Percentiles rank a stretch among this genome's conserved stretches.
Conservation (phyloP, 768 basidiomycete species). For the Lactarius psammicola region DNA sequence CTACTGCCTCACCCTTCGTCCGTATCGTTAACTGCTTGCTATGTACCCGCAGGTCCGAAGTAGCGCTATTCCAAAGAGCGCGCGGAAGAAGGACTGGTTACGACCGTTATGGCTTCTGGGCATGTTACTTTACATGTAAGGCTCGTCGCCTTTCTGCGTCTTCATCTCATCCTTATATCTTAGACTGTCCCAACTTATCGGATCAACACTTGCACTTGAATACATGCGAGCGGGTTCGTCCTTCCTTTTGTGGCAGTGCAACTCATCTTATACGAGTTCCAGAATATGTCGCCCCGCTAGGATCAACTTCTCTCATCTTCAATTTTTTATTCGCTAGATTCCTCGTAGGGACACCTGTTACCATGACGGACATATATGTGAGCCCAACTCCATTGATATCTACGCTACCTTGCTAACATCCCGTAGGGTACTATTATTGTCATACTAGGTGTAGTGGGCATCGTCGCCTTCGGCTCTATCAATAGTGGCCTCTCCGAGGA, state of each 20-base stretch:
- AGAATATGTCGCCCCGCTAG: slow-evolving; percentile 96
- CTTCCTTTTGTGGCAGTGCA: slow-evolving; percentile 8
- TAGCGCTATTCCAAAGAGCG: slow-evolving; percentile 69
- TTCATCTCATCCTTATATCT: slow-evolving; percentile 17
- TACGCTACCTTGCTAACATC: slow-evolving; percentile 12
- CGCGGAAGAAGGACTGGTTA: slow-evolving; percentile 72
- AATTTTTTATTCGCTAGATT: slow-evolving; percentile 95
- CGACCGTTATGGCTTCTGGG: slow-evolving; percentile 89
- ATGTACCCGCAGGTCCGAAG: slow-evolving; percentile 57
- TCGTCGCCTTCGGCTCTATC: slow-evolving; percentile 83
- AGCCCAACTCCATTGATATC: slow-evolving; percentile 29
- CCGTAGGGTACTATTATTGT: slow-evolving; percentile 77
- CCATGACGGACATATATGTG: slow-evolving; percentile 78
- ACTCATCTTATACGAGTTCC: slow-evolving; percentile 30
- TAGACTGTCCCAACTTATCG: slow-evolving; percentile 82
- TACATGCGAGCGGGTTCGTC: slow-evolving; percentile 79
- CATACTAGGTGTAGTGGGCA: slow-evolving; percentile 81
- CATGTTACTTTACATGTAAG: slow-evolving; percentile 91
- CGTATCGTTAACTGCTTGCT: slow-evolving; percentile 2
- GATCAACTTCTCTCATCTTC: slow-evolving; percentile 91
- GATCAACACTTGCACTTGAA: slow-evolving; percentile 81
- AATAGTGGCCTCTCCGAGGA: slow-evolving; percentile 75
- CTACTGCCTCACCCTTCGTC: background rate
- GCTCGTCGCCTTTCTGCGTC: slow-evolving; percentile 13
- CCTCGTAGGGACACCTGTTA: slow-evolving; percentile 82